Percentiles rank a stretch among this genome's conserved stretches.
These are phyloP conservation scores for Senna siamea DNA, from an alignment of 306 rosid genomes.

Conservation along the genomic window DNA sequence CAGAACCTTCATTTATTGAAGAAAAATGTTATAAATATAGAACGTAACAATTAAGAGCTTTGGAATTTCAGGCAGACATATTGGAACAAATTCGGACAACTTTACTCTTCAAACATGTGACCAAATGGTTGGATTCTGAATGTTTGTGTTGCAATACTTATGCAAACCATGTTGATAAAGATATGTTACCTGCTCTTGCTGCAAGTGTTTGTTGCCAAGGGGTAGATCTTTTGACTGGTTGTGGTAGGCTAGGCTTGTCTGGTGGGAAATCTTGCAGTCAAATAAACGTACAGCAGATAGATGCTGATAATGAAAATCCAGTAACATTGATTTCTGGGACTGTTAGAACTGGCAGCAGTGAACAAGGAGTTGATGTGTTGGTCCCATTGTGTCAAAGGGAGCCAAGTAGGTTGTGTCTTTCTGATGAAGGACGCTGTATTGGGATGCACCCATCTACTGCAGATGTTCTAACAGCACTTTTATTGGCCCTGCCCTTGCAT, in stretches of 20 bases:
- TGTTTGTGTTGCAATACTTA: slow-evolving; percentile 40
- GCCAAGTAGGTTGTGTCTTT: slow-evolving; percentile 51
- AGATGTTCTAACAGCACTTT: slow-evolving; percentile 79
- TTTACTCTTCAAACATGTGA: slow-evolving; percentile 62
- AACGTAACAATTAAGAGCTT: slow-evolving; percentile 37
- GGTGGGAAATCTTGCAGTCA: slow-evolving; percentile 48
- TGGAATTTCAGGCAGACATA: slow-evolving; percentile 76
- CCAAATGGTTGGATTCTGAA: slow-evolving; percentile 62
- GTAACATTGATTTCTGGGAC: slow-evolving; percentile 72
- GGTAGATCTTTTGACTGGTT: slow-evolving; percentile 57
- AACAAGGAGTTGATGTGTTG: slow-evolving; percentile 74
- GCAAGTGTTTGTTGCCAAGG: slow-evolving; percentile 73
- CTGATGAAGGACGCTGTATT: slow-evolving; percentile 66
- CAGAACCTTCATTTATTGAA: slow-evolving; percentile 20
- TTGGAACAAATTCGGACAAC: slow-evolving; percentile 69
- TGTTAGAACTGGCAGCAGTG: slow-evolving; percentile 53
- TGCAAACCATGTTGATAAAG: slow-evolving; percentile 40
- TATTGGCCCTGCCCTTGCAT: slow-evolving; percentile 69
- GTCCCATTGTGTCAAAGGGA: slow-evolving; percentile 60
- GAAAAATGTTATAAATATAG: slow-evolving; percentile 22
- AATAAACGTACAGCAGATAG: slow-evolving; percentile 55
- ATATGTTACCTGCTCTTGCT: slow-evolving; percentile 55
- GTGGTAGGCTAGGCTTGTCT: slow-evolving; percentile 33
- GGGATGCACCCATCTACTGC: slow-evolving; percentile 78
- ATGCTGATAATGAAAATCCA: slow-evolving; percentile 53